Evolutionary conservation across 1,284 basidiomycete species (phyloP), one percentile per base, ranked within the genome.

Genomic region (Thecaphora frezii): DNA sequence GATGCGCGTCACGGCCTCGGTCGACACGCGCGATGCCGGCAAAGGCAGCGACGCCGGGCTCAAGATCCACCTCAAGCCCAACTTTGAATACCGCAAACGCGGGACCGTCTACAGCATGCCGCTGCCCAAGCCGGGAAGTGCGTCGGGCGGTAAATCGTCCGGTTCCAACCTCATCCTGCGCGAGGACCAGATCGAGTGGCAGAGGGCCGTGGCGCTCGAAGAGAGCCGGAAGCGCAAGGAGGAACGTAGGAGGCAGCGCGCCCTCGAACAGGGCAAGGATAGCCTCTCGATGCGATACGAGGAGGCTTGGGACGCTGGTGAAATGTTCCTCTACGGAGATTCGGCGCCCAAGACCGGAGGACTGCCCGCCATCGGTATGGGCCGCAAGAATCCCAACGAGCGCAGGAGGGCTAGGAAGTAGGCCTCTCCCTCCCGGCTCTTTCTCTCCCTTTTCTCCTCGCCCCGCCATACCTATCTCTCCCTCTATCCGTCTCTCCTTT

Each of bases 21-120:
- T 66, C 47, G 56, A 62, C 48, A 67, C 69, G 1, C 46, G 63
- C 16, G 36, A 33, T 2, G 55, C 54, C 3, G 51, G 54, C 5
- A 12, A 51, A 18, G 39, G 46, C 1, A 59, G 55, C n/a, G 67
- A 54, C 2, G n/a, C n/a, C n/a, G 67, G 71, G 1, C 47, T 76
- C 38, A 63, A 75, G 28, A 51, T 78, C 16, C 75, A 77, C 49
- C 66, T 78, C 48, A 76, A 77, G 60, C 66, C 70, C 51, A 77
- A 77, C 59, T 98, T 94, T 81, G 91, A 94, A 77, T 97, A 94
- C 83, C 88, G 87, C 63, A 85, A 88, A 26, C 88, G 96, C 21
- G 96, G 96, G 18, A 94, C 92, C 12, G 89, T 89, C 73, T 98
- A 91, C 81, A 87, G 91, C 21, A 93, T 99, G 62, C 94, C 96